Evolutionary conservation across 148 eudicot species (phyloP), one percentile per base, ranked within the genome.

Genomic region (Polygonum aviculare): DNA sequence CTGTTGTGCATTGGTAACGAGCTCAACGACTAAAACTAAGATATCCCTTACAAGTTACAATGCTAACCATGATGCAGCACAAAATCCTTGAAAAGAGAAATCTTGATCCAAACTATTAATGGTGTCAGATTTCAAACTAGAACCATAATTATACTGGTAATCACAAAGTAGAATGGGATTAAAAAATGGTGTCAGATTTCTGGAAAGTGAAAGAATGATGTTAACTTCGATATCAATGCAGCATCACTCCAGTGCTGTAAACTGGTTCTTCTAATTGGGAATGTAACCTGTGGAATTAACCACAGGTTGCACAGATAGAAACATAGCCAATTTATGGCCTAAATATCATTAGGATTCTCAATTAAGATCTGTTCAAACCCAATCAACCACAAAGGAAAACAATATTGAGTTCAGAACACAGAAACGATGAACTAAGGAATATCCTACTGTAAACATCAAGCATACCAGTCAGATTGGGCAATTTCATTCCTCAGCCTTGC

Each of bases 401-500:
- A 33, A 26, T 2, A 21, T 4, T 41, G 35, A 67, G 72, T 36
- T 36, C 5, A 10, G 38, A 67, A 41, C 12, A 74, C 18, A 21
- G 55, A 21, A 52, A 36, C 12, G 26, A 26, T 26, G 36, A 45
- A 26, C 3, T 1, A 44, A 60, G 26, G 50, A 62, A 44, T 31
- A 62, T 4, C 6, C 31, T 26, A 26, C n/a, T 36, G 11, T 44
- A 0, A 76, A 45, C 12, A 76, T n/a, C 49, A 75, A 38, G 69
- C 90, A 77, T 85, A 92, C 98, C 98, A 95, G 81, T 95, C 96
- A 69, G 97, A 90, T 71, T 87, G 90, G 70, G 92, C 81, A 76
- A 95, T 89, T 86, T 95, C 98, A 82, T 92, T 92, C 85, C 98
- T 92, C 82, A 92, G 79, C 81, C 97, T 89, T 40, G 91, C 87